Evolutionary conservation across 192 early-diverging fungal genomes (phyloP).

Genomic region (Gigaspora rosea): DNA sequence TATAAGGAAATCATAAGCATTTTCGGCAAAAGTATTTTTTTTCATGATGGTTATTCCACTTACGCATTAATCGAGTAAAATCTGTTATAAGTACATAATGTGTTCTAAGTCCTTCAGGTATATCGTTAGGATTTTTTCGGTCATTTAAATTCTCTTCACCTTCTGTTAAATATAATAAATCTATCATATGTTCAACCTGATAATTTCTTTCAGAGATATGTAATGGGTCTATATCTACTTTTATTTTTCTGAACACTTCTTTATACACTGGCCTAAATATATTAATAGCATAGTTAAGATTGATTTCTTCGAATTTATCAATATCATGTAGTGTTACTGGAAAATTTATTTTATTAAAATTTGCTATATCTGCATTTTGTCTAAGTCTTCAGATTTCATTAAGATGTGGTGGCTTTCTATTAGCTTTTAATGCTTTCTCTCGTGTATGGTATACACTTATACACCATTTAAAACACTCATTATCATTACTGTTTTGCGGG

Average conservation of each 20-base stretch:
- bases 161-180: no score
- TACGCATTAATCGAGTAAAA: constrained; percentile 8
- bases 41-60: constrained; percentile 7
- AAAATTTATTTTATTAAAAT: constrained; percentile 2
- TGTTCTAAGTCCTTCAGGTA: neutral
- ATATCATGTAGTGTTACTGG: constrained; percentile 4
- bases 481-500: neutral
- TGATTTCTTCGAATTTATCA: constrained; percentile 14
- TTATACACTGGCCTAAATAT: constrained; percentile 10
- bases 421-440: neutral
- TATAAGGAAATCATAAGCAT: neutral
- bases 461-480: constrained; percentile 6
- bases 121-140: constrained; percentile 13
- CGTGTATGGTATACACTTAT: neutral
- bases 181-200: neutral
- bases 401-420: neutral
- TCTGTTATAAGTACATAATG: constrained; percentile 12
- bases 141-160: constrained; percentile 1
- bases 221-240: constrained; percentile 1
- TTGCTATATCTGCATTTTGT: neutral
- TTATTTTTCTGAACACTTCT: neutral
- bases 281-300: constrained; percentile 9
- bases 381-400: neutral
- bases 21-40: constrained; percentile 15
- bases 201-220: constrained; percentile 1